phyloP scores from a whole-genome alignment of 106 monocot species.

The Dioscorea dumetorum region DNA sequence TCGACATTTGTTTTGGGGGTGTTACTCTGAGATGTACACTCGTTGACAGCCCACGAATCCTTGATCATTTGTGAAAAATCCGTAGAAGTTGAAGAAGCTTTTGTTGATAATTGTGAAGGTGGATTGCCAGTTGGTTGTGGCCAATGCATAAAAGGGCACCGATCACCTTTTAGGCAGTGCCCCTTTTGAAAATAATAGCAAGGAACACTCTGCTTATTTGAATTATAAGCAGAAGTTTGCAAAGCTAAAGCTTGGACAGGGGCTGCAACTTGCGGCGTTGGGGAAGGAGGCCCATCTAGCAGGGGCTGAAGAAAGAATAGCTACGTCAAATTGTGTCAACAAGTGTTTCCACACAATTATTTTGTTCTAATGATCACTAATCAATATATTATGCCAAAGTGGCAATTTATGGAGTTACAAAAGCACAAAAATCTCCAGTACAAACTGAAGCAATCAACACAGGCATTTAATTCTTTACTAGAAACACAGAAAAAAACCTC shows the following conservation, averaged over 20 bases:
- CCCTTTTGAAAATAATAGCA: conserved; percentile 72
- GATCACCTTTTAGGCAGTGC: conserved; percentile 51
- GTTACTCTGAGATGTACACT: conserved; percentile 15
- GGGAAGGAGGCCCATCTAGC: conserved; percentile 25
- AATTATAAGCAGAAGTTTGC: conserved; percentile 15
- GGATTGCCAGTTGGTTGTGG: conserved; percentile 10
- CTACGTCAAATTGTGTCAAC: not conserved
- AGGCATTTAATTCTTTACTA: too few relatives aligned
- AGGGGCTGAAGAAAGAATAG: conserved; percentile 51
- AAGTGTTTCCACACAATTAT: not conserved
- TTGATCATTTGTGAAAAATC: conserved; percentile 12
- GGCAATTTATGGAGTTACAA: too few relatives aligned
- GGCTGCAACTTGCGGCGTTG: conserved; percentile 3
- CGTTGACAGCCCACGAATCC: conserved; percentile 19
- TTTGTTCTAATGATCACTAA: too few relatives aligned
- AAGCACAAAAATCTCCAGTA: too few relatives aligned
- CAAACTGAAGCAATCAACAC: too few relatives aligned
- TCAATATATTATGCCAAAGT: too few relatives aligned
- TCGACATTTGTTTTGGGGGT: conserved; percentile 5
- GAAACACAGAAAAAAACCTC: too few relatives aligned
- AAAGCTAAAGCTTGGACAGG: conserved; percentile 10
- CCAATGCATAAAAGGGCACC: conserved; percentile 44
- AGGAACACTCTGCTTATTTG: conserved; percentile 39
- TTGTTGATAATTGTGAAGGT: conserved; percentile 5
- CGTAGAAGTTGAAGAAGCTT: conserved; percentile 12